A percentile compares a stretch with the other conserved stretches of the same genome.
phyloP scores from a whole-genome alignment of 345 rosid genomes.

The Acer saccharum region DNA sequence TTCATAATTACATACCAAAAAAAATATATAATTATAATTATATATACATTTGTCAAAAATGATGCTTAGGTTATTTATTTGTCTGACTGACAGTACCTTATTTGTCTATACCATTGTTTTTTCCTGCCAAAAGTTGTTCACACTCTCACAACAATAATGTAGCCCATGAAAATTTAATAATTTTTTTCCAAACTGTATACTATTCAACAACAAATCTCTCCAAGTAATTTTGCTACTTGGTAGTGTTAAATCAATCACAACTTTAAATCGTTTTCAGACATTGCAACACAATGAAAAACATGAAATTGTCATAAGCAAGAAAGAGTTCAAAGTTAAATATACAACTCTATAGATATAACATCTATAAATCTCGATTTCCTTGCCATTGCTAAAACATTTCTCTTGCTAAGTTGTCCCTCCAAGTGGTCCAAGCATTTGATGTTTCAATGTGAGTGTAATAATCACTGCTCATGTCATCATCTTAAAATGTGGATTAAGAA shows the following conservation, averaged over 20 bases:
- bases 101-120: conserved; percentile 3
- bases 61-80: neutral
- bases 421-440: too few relatives aligned
- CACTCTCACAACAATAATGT: neutral
- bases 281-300: neutral
- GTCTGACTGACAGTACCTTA: neutral
- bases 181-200: neutral
- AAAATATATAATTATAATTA: too few relatives aligned
- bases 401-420: too few relatives aligned
- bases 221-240: neutral
- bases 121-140: neutral
- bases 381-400: too few relatives aligned
- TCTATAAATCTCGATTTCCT: too few relatives aligned
- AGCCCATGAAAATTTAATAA: conserved; percentile 1
- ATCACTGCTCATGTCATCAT: neutral
- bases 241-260: neutral
- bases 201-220: too few relatives aligned
- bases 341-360: too few relatives aligned
- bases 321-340: too few relatives aligned
- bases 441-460: too few relatives aligned
- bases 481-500: neutral
- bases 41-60: too few relatives aligned
- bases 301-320: neutral
- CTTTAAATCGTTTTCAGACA: neutral
- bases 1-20: too few relatives aligned